A percentile compares a stretch with the other conserved stretches of the same genome.
Evolutionary conservation across 805 yeast species (phyloP).

Genomic region (Saccharomycopsis babjevae): DNA sequence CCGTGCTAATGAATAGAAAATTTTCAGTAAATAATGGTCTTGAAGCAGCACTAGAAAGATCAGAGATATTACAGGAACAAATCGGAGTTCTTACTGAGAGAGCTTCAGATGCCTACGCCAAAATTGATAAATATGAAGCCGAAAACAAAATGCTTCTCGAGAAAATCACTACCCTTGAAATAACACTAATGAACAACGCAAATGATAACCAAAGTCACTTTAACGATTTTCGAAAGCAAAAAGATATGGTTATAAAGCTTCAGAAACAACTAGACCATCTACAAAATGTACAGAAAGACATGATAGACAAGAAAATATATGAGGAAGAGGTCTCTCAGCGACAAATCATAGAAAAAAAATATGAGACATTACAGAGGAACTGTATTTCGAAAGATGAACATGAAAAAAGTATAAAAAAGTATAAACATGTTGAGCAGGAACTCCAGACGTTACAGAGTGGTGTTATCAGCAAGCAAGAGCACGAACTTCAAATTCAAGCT

Average conservation of each 20-base stretch:
- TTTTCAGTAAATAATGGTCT: constrained; percentile 6
- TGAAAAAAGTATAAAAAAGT: neutral
- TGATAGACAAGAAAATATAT: neutral
- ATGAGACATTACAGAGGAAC: neutral
- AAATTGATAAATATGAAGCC: constrained; percentile 14
- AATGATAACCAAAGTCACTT: neutral
- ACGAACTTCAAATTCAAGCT: neutral
- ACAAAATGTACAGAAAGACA: neutral
- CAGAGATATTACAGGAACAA: constrained; percentile 17
- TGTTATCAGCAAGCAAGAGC: neutral
- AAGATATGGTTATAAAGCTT: neutral
- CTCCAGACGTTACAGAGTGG: neutral
- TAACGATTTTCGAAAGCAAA: neutral
- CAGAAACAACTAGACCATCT: neutral
- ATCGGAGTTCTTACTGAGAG: constrained; percentile 15
- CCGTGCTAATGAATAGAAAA: neutral
- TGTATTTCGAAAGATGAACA: neutral
- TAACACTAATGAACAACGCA: constrained; percentile 7
- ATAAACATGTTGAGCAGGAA: neutral
- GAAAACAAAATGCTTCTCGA: constrained; percentile 13
- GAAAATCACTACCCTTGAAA: constrained; percentile 13
- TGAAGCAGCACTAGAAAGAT: constrained; percentile 18
- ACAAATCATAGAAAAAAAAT: neutral
- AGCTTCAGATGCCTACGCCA: constrained; percentile 18
- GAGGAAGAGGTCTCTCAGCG: neutral